Evolutionary conservation across 495 filamentous ascomycete species (phyloP).

Genomic region (Apodospora peruviana): DNA sequence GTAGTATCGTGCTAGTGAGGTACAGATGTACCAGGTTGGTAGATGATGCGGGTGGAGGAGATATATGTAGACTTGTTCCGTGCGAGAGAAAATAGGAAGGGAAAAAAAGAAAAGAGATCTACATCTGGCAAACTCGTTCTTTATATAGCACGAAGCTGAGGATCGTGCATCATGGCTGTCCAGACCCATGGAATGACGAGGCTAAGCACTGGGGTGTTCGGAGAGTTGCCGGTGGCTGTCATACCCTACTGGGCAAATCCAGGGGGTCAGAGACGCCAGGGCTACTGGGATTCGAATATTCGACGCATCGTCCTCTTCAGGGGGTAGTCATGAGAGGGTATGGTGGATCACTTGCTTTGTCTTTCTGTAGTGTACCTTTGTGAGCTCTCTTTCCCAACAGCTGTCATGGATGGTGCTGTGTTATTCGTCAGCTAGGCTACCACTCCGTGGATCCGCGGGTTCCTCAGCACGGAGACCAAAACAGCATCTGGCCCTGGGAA

Average conservation of each 20-base stretch:
- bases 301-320: neutral
- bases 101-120: slow-evolving; percentile 4
- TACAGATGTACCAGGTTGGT: too few species aligned
- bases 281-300: slow-evolving; percentile 13
- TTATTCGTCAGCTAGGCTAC: too few species aligned
- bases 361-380: too few species aligned
- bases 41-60: too few species aligned
- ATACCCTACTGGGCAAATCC: slow-evolving; percentile 12
- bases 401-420: too few species aligned
- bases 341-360: too few species aligned
- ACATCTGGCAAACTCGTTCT: neutral
- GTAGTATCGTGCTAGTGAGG: too few species aligned
- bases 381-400: too few species aligned
- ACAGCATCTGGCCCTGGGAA: neutral
- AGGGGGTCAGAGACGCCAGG: slow-evolving; percentile 7
- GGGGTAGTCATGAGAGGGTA: neutral
- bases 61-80: neutral
- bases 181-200: neutral
- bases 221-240: slow-evolving; percentile 14
- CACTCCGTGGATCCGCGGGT: neutral
- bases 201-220: slow-evolving; percentile 7
- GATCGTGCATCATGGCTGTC: neutral
- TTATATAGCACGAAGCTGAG: neutral
- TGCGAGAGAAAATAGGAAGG: neutral
- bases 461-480: too few species aligned